These are phyloP conservation scores for Phaeosphaeriaceae sp. DNA, from an alignment of 2,329 filamentous ascomycete genomes.

Conservation along the genomic window DNA sequence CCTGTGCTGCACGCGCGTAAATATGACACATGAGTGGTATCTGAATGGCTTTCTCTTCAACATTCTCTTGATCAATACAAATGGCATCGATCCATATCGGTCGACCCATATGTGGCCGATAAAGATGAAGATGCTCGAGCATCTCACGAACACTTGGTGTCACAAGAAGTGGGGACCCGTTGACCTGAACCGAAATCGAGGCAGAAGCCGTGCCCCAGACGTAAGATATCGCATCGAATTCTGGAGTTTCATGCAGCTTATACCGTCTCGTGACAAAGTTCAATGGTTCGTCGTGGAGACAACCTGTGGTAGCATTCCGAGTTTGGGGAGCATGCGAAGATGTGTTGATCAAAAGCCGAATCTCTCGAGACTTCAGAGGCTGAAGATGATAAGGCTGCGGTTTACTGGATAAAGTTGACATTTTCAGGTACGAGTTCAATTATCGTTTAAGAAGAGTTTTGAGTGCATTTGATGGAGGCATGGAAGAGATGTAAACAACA, in stretches of 20 bases:
- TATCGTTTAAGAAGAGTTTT: too few relatives aligned
- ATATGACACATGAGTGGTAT: constrained; percentile 4
- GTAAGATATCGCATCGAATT: constrained; percentile 11
- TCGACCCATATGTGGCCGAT: background rate
- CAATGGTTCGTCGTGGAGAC: too few relatives aligned
- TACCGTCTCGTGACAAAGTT: too few relatives aligned
- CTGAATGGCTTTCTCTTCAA: constrained; percentile 6
- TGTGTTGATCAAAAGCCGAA: too few relatives aligned
- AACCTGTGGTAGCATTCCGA: too few relatives aligned
- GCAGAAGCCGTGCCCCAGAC: constrained; percentile 8
- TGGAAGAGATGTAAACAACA: too few relatives aligned
- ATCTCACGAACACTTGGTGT: constrained; percentile 4
- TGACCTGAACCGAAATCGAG: constrained; percentile 1
- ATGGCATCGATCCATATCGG: constrained; percentile 8
- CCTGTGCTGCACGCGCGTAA: background rate
- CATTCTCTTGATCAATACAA: constrained; percentile 1
- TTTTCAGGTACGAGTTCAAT: too few relatives aligned
- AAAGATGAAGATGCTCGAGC: constrained; percentile 1
- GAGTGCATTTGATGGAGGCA: too few relatives aligned
- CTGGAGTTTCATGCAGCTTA: background rate
- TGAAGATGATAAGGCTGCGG: too few relatives aligned
- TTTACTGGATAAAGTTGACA: too few relatives aligned
- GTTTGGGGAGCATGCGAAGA: too few relatives aligned
- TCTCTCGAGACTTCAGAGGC: too few relatives aligned
- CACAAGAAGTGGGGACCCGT: background rate